phyloP scores from a whole-genome alignment of 2,329 filamentous ascomycete species.

The Penicillium sp. region DNA sequence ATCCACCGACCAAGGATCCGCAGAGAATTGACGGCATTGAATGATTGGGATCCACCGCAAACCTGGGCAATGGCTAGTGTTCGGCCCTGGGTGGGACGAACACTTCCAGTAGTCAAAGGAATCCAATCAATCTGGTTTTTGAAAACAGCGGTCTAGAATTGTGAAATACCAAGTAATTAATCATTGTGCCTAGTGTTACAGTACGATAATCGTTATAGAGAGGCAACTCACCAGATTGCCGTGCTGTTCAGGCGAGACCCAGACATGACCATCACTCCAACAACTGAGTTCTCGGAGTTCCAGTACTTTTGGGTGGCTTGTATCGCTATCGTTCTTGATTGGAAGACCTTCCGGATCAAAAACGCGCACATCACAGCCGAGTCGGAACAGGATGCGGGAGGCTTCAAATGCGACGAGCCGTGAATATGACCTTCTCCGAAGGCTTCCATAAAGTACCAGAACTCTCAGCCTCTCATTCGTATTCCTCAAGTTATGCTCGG shows the following conservation, averaged over 20 bases:
- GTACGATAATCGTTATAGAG: background rate
- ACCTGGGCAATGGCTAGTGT: slow-evolving; percentile 64
- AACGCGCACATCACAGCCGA: slow-evolving; percentile 65
- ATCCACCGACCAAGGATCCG: slow-evolving; percentile 67
- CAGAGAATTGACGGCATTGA: slow-evolving; percentile 66
- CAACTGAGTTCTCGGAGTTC: slow-evolving; percentile 59
- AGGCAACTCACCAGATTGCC: slow-evolving; percentile 54
- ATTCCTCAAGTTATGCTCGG: slow-evolving; percentile 45
- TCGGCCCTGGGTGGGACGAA: slow-evolving; percentile 64
- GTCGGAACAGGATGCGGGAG: slow-evolving; percentile 58
- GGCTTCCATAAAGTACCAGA: slow-evolving; percentile 61
- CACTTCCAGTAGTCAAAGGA: slow-evolving; percentile 58
- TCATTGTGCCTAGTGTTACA: background rate
- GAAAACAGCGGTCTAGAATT: slow-evolving; percentile 31
- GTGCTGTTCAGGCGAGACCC: slow-evolving; percentile 66
- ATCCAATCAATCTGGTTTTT: slow-evolving; percentile 73
- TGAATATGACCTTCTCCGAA: slow-evolving; percentile 59
- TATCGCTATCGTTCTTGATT: slow-evolving; percentile 62
- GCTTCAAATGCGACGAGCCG: slow-evolving; percentile 60
- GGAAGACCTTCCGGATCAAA: slow-evolving; percentile 60
- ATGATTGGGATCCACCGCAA: slow-evolving; percentile 63
- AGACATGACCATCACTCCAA: slow-evolving; percentile 67
- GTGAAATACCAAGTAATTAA: slow-evolving; percentile 3
- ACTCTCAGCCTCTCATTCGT: slow-evolving; percentile 51
- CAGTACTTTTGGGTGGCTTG: slow-evolving; percentile 59